Conservation (phyloP, 2,329 filamentous ascomycete species). For the Neonectria faginata region DNA sequence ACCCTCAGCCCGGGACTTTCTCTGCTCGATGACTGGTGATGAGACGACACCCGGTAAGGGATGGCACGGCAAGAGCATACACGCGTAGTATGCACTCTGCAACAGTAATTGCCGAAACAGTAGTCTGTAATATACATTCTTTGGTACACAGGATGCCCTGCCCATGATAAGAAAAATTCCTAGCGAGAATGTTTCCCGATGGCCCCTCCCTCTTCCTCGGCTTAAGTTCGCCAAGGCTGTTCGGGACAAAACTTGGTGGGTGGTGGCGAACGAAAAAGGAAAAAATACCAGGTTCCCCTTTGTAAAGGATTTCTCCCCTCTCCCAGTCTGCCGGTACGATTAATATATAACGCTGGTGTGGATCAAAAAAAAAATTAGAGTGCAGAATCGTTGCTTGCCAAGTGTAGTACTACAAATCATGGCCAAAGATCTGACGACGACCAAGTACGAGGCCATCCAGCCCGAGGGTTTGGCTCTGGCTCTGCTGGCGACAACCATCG, state of each 20-base stretch:
- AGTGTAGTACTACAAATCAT: slow-evolving; percentile 20
- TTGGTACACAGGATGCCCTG: neutral
- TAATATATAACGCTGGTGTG: slow-evolving; percentile 1
- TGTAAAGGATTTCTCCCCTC: neutral
- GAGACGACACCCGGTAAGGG: neutral
- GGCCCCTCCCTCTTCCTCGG: neutral
- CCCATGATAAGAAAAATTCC: neutral
- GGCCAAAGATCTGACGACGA: slow-evolving; percentile 33
- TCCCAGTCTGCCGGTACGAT: neutral
- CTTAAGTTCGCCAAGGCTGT: neutral
- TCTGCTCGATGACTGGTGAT: neutral
- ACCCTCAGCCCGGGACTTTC: neutral
- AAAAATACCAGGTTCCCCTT: neutral
- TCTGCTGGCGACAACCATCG: slow-evolving; percentile 27
- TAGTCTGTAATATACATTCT: too few species aligned
- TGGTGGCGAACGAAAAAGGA: neutral
- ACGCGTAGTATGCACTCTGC: too few species aligned
- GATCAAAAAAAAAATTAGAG: neutral
- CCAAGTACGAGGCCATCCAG: slow-evolving; percentile 31
- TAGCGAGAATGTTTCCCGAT: neutral
- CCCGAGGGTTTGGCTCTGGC: slow-evolving; percentile 32
- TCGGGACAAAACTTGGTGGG: neutral
- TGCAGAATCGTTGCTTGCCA: neutral
- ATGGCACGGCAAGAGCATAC: neutral
- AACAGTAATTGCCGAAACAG: neutral